A percentile compares a stretch with the other conserved stretches of the same genome.
These are phyloP conservation scores for Colletotrichum orchidophilum DNA, from an alignment of 2,329 filamentous ascomycete species.

Conservation along the genomic window DNA sequence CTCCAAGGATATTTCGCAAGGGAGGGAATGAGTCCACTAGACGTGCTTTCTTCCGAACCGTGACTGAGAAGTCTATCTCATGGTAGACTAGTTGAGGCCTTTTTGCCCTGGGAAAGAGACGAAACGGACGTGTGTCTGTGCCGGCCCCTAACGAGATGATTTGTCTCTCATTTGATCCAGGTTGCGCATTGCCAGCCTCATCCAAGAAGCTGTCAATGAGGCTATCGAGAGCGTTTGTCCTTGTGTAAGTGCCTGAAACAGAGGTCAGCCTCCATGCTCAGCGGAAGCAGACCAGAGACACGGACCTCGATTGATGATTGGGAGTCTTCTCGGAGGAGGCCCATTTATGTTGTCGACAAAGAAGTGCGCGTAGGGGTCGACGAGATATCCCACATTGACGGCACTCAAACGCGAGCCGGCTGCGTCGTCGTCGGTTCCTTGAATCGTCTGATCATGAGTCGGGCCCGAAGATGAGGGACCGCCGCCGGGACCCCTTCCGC, in stretches of 20 bases:
- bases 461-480: slow-evolving; percentile 41
- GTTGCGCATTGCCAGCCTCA: slow-evolving; percentile 39
- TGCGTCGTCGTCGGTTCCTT: slow-evolving; percentile 91
- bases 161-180: slow-evolving; percentile 62
- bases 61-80: slow-evolving; percentile 87
- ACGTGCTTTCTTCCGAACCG: slow-evolving; percentile 73
- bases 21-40: slow-evolving; percentile 57
- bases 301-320: slow-evolving; percentile 92
- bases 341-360: slow-evolving; percentile 67
- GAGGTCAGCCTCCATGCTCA: slow-evolving; percentile 32
- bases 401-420: slow-evolving; percentile 89
- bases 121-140: slow-evolving; percentile 89
- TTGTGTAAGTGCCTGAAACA: slow-evolving; percentile 83
- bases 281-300: slow-evolving; percentile 32
- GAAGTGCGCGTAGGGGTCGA: slow-evolving; percentile 79
- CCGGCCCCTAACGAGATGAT: slow-evolving; percentile 94
- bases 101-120: slow-evolving; percentile 65
- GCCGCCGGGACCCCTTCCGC: slow-evolving; percentile 43
- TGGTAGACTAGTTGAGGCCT: slow-evolving; percentile 75
- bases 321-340: slow-evolving; percentile 72
- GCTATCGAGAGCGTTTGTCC: slow-evolving; percentile 83
- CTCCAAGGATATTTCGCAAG: slow-evolving; percentile 50
- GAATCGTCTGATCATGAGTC: slow-evolving; percentile 78
- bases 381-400: slow-evolving; percentile 83
- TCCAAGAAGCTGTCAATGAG: slow-evolving; percentile 79